A percentile compares a stretch with the other conserved stretches of the same genome.
These are phyloP conservation scores for Collybiopsis luxurians DNA, from an alignment of 768 basidiomycete genomes.

Conservation along the genomic window DNA sequence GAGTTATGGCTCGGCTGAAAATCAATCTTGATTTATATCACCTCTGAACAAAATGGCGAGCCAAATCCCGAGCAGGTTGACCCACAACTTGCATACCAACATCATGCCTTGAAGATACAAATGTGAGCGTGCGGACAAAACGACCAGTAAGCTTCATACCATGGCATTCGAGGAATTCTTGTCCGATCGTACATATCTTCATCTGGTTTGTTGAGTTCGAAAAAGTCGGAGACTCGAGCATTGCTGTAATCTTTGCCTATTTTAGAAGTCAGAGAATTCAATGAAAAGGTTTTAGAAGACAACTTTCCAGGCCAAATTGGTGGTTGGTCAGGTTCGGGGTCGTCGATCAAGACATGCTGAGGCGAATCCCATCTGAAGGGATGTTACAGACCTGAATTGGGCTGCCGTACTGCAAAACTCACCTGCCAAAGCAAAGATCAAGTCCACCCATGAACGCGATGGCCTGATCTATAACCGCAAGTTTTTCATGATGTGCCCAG, in stretches of 20 bases:
- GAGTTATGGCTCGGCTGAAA: no score
- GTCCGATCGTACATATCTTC: constrained; percentile 95
- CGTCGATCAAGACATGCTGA: constrained; percentile 88
- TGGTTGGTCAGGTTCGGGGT: constrained; percentile 57
- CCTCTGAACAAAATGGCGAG: constrained; percentile 94
- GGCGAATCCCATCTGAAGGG: constrained; percentile 86
- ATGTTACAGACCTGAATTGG: background rate
- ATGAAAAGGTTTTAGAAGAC: background rate
- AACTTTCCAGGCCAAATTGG: constrained; percentile 87
- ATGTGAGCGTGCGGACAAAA: background rate
- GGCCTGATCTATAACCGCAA: constrained; percentile 95
- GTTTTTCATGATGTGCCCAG: constrained; percentile 99
- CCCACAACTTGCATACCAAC: constrained; percentile 95
- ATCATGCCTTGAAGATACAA: constrained; percentile 71
- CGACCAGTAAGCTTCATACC: constrained; percentile 48
- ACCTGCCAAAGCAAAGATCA: constrained; percentile 91
- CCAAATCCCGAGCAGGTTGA: constrained; percentile 91
- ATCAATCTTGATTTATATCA: no score
- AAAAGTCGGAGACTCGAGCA: constrained; percentile 83
- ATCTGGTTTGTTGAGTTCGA: constrained; percentile 81
- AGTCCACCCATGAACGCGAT: constrained; percentile 99
- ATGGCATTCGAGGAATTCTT: constrained; percentile 93
- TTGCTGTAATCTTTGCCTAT: constrained; percentile 95
- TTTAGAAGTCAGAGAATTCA: background rate
- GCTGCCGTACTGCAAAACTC: constrained; percentile 3